Percentiles rank a stretch among this genome's conserved stretches.
Evolutionary conservation across 2,329 filamentous ascomycete species (phyloP).

Genomic region (Alternaria tenuissima): DNA sequence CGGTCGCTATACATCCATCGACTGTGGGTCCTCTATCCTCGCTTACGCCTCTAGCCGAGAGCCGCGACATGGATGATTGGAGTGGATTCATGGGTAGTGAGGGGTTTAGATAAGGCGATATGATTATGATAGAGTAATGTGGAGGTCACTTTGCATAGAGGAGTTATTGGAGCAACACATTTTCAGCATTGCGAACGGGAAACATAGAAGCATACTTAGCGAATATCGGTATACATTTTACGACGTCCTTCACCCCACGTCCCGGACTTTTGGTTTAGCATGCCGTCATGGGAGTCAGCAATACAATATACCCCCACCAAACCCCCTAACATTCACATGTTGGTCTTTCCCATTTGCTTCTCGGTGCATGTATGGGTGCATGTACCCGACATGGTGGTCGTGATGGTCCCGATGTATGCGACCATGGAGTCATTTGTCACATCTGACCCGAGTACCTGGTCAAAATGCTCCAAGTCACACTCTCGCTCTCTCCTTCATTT

Average conservation of each 20-base stretch:
- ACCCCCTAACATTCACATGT: neutral
- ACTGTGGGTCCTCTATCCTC: neutral
- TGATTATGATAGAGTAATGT: neutral
- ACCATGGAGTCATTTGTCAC: neutral
- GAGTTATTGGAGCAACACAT: neutral
- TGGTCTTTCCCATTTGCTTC: neutral
- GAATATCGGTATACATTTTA: neutral
- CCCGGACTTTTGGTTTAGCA: neutral
- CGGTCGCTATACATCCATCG: neutral
- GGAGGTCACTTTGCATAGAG: neutral
- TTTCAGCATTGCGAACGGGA: neutral
- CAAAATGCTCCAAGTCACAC: neutral
- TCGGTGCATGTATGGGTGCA: neutral
- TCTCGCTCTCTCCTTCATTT: neutral
- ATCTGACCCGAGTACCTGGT: neutral
- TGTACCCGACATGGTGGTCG: neutral
- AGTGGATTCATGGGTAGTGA: neutral
- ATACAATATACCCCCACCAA: neutral
- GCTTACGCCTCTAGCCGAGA: neutral
- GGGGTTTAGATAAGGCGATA: neutral
- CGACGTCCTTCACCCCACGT: neutral
- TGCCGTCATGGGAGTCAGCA: neutral
- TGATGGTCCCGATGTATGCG: neutral
- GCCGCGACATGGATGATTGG: slow-evolving; percentile 6
- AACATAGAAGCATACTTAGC: neutral